Conservation (phyloP, 1,139 yeast species). For the Yamadazyma oceani region DNA sequence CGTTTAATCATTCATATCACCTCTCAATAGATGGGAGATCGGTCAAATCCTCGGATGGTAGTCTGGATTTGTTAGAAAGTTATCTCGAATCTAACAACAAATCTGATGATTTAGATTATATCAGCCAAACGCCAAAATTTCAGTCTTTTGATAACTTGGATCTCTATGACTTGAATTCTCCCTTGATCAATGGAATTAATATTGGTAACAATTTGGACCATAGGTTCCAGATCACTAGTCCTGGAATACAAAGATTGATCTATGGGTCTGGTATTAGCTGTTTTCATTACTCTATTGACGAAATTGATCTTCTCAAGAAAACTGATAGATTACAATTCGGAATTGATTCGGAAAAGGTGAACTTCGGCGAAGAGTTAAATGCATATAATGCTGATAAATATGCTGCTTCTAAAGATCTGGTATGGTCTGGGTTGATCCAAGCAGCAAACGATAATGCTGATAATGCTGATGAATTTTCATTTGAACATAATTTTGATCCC, state of each 20-base stretch:
- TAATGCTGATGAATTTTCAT: no score
- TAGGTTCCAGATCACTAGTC: conserved; percentile 14
- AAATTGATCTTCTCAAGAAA: conserved; percentile 17
- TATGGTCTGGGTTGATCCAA: no score
- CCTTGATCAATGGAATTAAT: conserved; percentile 39
- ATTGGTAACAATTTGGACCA: conserved; percentile 28
- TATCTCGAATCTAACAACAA: conserved; percentile 25
- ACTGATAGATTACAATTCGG: conserved; percentile 3
- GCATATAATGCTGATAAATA: conserved; percentile 4
- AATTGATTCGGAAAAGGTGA: no score
- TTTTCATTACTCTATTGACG: conserved; percentile 37
- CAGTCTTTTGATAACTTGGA: conserved; percentile 19
- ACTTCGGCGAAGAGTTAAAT: conserved; percentile 6
- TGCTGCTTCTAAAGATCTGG: conserved; percentile 1
- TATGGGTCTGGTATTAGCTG: conserved; percentile 17
- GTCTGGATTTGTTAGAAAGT: conserved; percentile 35
- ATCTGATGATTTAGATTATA: conserved; percentile 1
- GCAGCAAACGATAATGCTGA: no score
- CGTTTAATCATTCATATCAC: conserved; percentile 31
- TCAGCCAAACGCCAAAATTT: conserved; percentile 10
- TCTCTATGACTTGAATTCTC: conserved; percentile 33
- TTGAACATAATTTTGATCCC: no score
- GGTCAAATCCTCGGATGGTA: conserved; percentile 15
- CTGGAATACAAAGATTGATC: conserved; percentile 12
- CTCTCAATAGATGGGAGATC: conserved; percentile 29